Conservation (phyloP, 805 yeast genomes). For the Nakazawaea holstii region DNA sequence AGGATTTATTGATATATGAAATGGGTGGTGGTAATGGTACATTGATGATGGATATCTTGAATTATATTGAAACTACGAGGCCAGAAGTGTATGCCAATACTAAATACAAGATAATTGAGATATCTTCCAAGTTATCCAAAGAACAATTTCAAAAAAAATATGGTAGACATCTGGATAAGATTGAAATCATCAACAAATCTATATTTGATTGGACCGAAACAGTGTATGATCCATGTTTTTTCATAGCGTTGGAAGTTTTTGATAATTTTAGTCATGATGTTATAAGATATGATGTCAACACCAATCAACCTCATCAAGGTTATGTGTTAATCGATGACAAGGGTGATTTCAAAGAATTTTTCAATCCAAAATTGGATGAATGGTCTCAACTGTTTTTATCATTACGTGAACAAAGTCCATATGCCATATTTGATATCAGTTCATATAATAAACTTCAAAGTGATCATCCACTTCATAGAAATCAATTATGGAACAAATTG, state of each 20-base stretch:
- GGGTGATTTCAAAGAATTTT: conserved; percentile 75
- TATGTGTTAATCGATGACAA: conserved; percentile 66
- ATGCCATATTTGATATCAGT: conserved; percentile 24
- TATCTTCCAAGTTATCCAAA: conserved; percentile 54
- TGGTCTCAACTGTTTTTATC: conserved; percentile 52
- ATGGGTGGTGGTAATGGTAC: conserved; percentile 92
- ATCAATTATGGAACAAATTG: conserved; percentile 27
- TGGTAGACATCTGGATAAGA: conserved; percentile 46
- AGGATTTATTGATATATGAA: conserved; percentile 73
- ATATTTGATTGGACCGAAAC: conserved; percentile 66
- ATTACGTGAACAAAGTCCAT: conserved; percentile 43
- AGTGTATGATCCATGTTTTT: conserved; percentile 64
- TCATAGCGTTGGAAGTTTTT: conserved; percentile 76
- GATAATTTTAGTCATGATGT: conserved; percentile 84
- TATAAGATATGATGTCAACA: conserved; percentile 63
- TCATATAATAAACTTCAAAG: conserved; percentile 18
- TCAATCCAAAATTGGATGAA: conserved; percentile 52
- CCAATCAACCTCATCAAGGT: conserved; percentile 71
- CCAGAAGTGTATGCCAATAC: conserved; percentile 73
- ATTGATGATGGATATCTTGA: conserved; percentile 67
- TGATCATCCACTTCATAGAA: conserved; percentile 49
- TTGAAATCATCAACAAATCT: conserved; percentile 66
- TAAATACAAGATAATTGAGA: conserved; percentile 68
- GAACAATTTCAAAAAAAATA: conserved; percentile 36
- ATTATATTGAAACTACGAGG: conserved; percentile 52